Conservation (phyloP, 352 stramenopile species). For the Hyaloperonospora brassicae region DNA sequence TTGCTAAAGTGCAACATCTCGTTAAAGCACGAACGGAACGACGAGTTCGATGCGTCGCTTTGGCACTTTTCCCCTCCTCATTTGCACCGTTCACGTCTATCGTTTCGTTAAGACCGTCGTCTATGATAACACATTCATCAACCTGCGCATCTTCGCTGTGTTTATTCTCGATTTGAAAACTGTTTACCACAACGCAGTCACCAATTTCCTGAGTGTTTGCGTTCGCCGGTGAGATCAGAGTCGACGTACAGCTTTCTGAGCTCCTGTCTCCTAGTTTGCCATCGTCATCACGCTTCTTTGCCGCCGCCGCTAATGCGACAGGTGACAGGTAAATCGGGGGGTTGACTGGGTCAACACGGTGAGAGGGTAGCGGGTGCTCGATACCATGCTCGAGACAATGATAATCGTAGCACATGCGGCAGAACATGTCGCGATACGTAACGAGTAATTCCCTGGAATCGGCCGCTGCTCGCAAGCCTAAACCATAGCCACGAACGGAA, state of each 20-base stretch:
- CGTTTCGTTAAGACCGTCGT: slow-evolving; percentile 6
- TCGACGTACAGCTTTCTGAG: slow-evolving; percentile 12
- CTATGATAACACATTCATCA: slow-evolving; percentile 12
- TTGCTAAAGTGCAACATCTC: slow-evolving; percentile 47
- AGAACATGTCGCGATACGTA: slow-evolving; percentile 89
- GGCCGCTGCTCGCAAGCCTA: slow-evolving; percentile 42
- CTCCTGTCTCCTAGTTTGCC: slow-evolving; percentile 5
- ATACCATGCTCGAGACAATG: slow-evolving; percentile 89
- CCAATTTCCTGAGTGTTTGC: slow-evolving; percentile 8
- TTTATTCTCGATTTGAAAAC: slow-evolving; percentile 6
- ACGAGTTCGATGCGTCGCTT: slow-evolving; percentile 32
- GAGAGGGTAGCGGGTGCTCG: slow-evolving; percentile 54
- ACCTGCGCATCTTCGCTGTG: slow-evolving; percentile 9
- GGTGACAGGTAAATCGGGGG: slow-evolving; percentile 39
- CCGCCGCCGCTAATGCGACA: slow-evolving; percentile 20
- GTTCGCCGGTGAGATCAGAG: slow-evolving; percentile 8
- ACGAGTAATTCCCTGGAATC: slow-evolving; percentile 73
- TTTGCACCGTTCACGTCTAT: slow-evolving; percentile 17
- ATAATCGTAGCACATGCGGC: slow-evolving; percentile 89
- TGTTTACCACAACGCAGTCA: slow-evolving; percentile 11
- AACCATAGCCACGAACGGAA: slow-evolving; percentile 24
- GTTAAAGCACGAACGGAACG: slow-evolving; percentile 53
- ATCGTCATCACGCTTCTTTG: slow-evolving; percentile 8
- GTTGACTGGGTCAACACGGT: slow-evolving; percentile 56
- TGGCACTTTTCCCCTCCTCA: slow-evolving; percentile 10